These are phyloP conservation scores for Spirogloea muscicola DNA, from an alignment of 139 green algal species.

Conservation along the genomic window DNA sequence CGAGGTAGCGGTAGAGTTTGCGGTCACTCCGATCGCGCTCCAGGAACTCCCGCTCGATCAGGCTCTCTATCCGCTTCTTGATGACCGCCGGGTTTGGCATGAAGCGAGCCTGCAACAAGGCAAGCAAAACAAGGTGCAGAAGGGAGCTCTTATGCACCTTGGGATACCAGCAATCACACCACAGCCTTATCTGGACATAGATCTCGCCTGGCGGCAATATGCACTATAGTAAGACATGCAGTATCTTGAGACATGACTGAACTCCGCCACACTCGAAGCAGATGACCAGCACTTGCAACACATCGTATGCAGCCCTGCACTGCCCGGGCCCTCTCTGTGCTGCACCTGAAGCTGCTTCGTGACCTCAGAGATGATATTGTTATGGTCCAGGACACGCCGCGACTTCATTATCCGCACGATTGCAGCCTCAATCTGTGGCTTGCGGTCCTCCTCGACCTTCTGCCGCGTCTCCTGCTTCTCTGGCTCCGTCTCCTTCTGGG, in stretches of 20 bases:
- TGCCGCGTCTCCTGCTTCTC: slow-evolving; percentile 85
- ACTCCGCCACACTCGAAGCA: neutral
- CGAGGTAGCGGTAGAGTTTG: slow-evolving; percentile 73
- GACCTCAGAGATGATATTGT: slow-evolving; percentile 71
- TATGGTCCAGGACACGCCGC: slow-evolving; percentile 79
- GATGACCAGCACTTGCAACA: neutral
- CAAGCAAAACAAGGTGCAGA: no score
- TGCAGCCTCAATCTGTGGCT: slow-evolving; percentile 96
- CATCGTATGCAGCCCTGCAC: neutral
- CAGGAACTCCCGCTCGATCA: slow-evolving; percentile 97
- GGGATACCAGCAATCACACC: no score
- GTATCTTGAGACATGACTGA: no score
- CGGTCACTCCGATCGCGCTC: slow-evolving; percentile 86
- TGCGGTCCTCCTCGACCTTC: slow-evolving; percentile 95
- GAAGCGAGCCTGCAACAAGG: slow-evolving; percentile 76
- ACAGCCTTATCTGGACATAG: no score
- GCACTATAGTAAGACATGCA: no score
- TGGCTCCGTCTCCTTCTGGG: slow-evolving; percentile 75
- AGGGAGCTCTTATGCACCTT: no score
- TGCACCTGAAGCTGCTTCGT: slow-evolving; percentile 41
- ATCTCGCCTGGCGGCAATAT: no score
- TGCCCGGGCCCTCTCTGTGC: neutral
- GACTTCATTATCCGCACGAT: slow-evolving; percentile 98
- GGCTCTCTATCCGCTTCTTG: slow-evolving; percentile 96
- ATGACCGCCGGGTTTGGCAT: slow-evolving; percentile 84